Evolutionary conservation across 2,329 filamentous ascomycete species (phyloP), one percentile per base, ranked within the genome.

Genomic region (Clarireedia monteithiana): DNA sequence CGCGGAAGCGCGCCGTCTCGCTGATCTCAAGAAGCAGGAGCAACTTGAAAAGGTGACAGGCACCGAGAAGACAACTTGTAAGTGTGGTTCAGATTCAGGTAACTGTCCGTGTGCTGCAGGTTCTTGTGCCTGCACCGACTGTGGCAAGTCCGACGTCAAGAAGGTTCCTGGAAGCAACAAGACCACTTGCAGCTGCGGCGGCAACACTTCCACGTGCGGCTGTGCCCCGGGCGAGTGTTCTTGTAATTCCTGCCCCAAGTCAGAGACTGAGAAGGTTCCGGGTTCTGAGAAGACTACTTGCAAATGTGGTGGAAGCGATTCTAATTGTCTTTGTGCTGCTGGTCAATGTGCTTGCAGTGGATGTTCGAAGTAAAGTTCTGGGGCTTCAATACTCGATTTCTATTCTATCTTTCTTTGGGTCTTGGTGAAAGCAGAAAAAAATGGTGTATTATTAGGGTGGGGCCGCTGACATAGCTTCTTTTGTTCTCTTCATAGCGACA

Each of bases 1-100:
- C 74, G 81, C 79, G 60, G 94, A 99, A 79, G 94, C 94, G 34
- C 81, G 86, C 61, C 85, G 94, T 64, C 78, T 99, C 54, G 92
- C 92, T 50, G 84, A 95, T 62, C 73, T 99, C 63, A 96, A 96
- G 85, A 85, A 83, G 70, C 73, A 83, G 59, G 77, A 68, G 70
- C 71, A 80, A 20, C 79, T 78, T 46, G 49, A 59, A 20, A 63
- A 62, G 44, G 64, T 60, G 36, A 47, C 62, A 40, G 63, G 63
- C 68, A 76, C 66, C 63, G 70, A 72, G 55, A 72, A 74, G 58
- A 71, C 70, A 63, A 63, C 60, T 49, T 77, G 77, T 72, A 77
- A 77, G 69, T 79, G 75, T 64, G 67, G 66, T 59, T 68, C 70
- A 45, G 67, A 68, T 58, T 65, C 71, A 53, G 70, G 67, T 58